Conservation (phyloP, 345 rosid species). For the Brassica cretica region DNA sequence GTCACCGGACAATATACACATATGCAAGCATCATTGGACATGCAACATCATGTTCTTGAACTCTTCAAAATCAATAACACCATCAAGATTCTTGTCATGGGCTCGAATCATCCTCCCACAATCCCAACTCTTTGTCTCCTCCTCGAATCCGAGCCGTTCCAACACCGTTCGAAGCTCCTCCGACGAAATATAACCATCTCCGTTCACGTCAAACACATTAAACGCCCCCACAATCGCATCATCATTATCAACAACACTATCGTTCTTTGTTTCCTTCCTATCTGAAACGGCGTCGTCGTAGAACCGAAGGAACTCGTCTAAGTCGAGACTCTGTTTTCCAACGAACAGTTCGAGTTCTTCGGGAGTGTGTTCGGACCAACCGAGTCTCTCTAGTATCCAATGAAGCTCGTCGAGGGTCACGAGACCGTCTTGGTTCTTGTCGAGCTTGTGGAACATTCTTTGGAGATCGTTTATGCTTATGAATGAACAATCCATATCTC, state of each 20-base stretch:
- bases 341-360: slow-evolving; percentile 59
- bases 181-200: slow-evolving; percentile 67
- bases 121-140: slow-evolving; percentile 46
- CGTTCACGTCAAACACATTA: slow-evolving; percentile 62
- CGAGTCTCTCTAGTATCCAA: slow-evolving; percentile 65
- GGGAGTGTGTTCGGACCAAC: slow-evolving; percentile 35
- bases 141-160: slow-evolving; percentile 68
- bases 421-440: slow-evolving; percentile 67
- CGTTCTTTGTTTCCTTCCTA: background rate
- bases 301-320: slow-evolving; percentile 62
- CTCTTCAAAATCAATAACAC: slow-evolving; percentile 73
- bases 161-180: slow-evolving; percentile 74
- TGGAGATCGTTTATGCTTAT: slow-evolving; percentile 50
- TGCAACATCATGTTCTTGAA: slow-evolving; percentile 76
- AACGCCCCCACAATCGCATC: slow-evolving; percentile 60
- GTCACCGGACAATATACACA: slow-evolving; percentile 4
- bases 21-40: slow-evolving; percentile 18
- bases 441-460: slow-evolving; percentile 64
- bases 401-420: slow-evolving; percentile 70
- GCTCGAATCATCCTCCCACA: slow-evolving; percentile 65
- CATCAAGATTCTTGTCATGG: slow-evolving; percentile 70
- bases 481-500: slow-evolving; percentile 42
- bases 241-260: background rate
- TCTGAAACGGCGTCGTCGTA: slow-evolving; percentile 47
- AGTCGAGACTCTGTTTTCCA: slow-evolving; percentile 59